A percentile compares a stretch with the other conserved stretches of the same genome.
Evolutionary conservation across 2,329 filamentous ascomycete genomes (phyloP).

Genomic region (Colletotrichum sp.): DNA sequence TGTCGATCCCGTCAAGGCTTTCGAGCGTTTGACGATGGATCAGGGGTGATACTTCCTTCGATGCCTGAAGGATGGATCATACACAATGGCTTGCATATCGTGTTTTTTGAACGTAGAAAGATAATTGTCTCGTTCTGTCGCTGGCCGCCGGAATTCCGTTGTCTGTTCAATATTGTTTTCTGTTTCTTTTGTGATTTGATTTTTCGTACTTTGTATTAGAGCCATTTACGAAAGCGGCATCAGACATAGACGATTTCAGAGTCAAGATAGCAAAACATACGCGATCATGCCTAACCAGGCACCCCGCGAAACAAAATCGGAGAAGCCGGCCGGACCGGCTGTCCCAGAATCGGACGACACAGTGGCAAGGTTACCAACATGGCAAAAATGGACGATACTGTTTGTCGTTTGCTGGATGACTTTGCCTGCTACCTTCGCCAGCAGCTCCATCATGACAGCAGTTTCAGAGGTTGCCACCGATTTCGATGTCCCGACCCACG

Average conservation of each 20-base stretch:
- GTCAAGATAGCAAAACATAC: not conserved
- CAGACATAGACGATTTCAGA: not conserved
- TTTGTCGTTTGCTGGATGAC: slow-evolving; percentile 25
- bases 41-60: not conserved
- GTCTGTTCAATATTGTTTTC: not conserved
- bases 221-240: not conserved
- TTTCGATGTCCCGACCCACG: slow-evolving; percentile 67
- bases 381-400: slow-evolving; percentile 21
- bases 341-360: not conserved
- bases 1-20: not conserved
- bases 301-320: not conserved
- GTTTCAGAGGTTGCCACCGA: slow-evolving; percentile 74
- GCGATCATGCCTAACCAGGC: not conserved
- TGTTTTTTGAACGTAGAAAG: not conserved
- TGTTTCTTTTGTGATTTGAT: not conserved
- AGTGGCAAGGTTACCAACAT: not conserved
- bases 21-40: not conserved
- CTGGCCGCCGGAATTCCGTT: not conserved
- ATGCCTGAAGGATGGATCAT: not conserved
- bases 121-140: not conserved
- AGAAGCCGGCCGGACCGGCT: not conserved
- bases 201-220: not conserved
- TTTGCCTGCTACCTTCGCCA: slow-evolving; percentile 74
- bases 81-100: not conserved
- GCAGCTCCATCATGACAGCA: slow-evolving; percentile 75